Evolutionary conservation across 1,139 yeast genomes (phyloP).

Genomic region (Candida sp.): DNA sequence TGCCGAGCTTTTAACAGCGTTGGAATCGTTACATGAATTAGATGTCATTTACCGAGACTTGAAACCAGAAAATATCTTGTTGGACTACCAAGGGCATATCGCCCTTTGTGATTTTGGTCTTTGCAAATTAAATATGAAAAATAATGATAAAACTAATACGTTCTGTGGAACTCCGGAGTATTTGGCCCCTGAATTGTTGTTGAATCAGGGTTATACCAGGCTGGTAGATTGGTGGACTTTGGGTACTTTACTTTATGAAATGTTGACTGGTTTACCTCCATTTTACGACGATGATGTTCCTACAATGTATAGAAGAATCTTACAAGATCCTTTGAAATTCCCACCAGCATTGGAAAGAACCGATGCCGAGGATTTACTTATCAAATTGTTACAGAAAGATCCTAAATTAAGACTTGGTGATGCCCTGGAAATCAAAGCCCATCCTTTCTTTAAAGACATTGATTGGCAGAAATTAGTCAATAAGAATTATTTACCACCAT

Average conservation of each 20-base stretch:
- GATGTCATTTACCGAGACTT: constrained; percentile 93
- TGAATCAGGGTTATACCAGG: constrained; percentile 92
- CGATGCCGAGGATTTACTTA: constrained; percentile 81
- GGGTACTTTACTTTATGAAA: constrained; percentile 89
- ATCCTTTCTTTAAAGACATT: constrained; percentile 84
- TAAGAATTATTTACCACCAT: constrained; percentile 94
- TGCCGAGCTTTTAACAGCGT: constrained; percentile 88
- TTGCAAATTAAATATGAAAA: constrained; percentile 91
- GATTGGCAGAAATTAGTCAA: constrained; percentile 85
- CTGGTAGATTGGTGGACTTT: constrained; percentile 98
- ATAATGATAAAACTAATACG: constrained; percentile 85
- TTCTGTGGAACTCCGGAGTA: constrained; percentile 98
- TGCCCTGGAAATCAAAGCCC: constrained; percentile 80
- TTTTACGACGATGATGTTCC: constrained; percentile 95
- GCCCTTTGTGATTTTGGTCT: constrained; percentile 97
- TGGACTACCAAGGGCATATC: constrained; percentile 96
- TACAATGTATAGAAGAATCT: constrained; percentile 89
- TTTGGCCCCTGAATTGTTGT: constrained; percentile 87
- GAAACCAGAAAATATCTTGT: constrained; percentile 90
- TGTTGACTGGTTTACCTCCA: constrained; percentile 97
- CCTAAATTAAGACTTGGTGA: constrained; percentile 81
- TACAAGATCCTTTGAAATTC: constrained; percentile 84
- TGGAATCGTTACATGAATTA: constrained; percentile 86
- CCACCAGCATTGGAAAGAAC: constrained; percentile 81
- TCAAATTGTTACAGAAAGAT: constrained; percentile 78